Base-by-base conservation (phyloP, 192 early-diverging fungal species). In the Phycomyces blakesleeanus region DNA sequence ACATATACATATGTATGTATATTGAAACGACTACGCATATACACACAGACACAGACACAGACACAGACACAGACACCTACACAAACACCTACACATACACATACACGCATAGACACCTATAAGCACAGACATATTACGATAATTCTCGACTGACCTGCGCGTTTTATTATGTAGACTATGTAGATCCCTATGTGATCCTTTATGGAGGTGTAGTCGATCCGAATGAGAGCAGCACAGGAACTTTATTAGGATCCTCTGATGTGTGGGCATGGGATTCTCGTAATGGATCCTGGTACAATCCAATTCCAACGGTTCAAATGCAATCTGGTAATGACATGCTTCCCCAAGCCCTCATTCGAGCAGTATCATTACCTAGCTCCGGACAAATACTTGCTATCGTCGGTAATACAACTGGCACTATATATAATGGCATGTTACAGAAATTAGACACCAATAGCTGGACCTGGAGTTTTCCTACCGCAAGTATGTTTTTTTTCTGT, bases 231-330 rank as follows among this genome's bases (percentile, higher is more conserved):
- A 69, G 64, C 11, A 77, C 72, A 34, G 62, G 72, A 4, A 47
- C 49, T 22, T 50, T 73, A 6, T 47, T 44, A 1, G 79, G 79
- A 15, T 71, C 78, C 18, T 74, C 69, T 41, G 70, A 72, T 22
- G 37, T 82, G 11, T 77, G 75, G 73, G 69, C 66, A 1, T 82
- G 81, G 81, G 70, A 75, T 40, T 68, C 71, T 0, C 71, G 65
- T 2, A 66, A 78, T 14, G 71, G 76, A 3, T 66, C 69, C 41
- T 82, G 81, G 81, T 78, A 75, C 29, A 34, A 34, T 34, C 29
- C 29, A 7, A 59, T 76, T 39, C 76, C 77, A 9, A 55, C 57
- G 11, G 57, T 57, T 21, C 66, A 74, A 11, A 52, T 67, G 21
- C 52, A 61, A 42, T 59, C 40, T 15, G 34, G 52, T 34, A 42